Evolutionary conservation across 2,329 filamentous ascomycete species (phyloP).

Genomic region (Epichloe baconii): DNA sequence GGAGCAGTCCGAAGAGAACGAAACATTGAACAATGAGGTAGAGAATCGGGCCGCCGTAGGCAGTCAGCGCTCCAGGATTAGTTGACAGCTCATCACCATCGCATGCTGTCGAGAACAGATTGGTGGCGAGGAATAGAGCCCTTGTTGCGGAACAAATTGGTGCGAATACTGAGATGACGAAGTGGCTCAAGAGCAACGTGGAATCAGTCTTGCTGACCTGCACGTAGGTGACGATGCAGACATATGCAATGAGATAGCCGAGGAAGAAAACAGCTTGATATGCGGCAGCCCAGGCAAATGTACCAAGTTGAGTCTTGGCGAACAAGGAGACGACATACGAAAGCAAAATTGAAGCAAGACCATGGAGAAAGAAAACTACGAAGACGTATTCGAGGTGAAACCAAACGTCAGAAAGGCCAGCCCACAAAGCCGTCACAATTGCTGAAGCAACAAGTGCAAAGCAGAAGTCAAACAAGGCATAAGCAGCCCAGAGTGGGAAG

Average conservation of each 20-base stretch:
- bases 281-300: conserved; percentile 73
- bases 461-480: conserved; percentile 66
- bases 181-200: conserved; percentile 58
- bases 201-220: conserved; percentile 55
- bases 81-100: conserved; percentile 46
- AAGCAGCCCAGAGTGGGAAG: conserved; percentile 73
- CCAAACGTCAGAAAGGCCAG: conserved; percentile 51
- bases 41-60: conserved; percentile 74
- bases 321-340: conserved; percentile 75
- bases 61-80: conserved; percentile 56
- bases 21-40: conserved; percentile 67
- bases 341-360: conserved; percentile 61
- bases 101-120: conserved; percentile 74
- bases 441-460: conserved; percentile 55
- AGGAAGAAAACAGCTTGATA: conserved; percentile 62
- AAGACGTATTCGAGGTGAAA: conserved; percentile 74
- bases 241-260: conserved; percentile 57
- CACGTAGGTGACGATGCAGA: conserved; percentile 61
- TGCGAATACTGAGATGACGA: conserved; percentile 57
- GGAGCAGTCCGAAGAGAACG: conserved; percentile 55
- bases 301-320: conserved; percentile 63
- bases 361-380: conserved; percentile 67
- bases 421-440: conserved; percentile 56
- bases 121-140: conserved; percentile 63
- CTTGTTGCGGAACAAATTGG: conserved; percentile 66